phyloP scores from a whole-genome alignment of 1,284 basidiomycete genomes.

The Fistulinella cinereoalba region DNA sequence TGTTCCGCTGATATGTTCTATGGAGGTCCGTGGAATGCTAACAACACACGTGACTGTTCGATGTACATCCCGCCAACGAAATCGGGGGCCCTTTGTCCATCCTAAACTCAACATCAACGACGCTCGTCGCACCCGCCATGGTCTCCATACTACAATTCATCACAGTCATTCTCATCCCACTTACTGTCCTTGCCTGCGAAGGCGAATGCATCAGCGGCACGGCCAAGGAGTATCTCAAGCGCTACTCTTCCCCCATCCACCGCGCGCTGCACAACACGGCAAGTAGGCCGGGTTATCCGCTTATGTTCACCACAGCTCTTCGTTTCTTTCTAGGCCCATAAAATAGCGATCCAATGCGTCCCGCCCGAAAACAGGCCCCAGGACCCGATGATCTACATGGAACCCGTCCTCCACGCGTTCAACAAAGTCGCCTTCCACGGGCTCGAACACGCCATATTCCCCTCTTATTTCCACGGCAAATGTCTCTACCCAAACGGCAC shows the following conservation, averaged over 20 bases:
- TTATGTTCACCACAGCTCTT: background rate
- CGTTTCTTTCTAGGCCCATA: conserved; percentile 33
- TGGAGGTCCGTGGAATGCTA: conserved; percentile 8
- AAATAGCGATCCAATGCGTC: conserved; percentile 37
- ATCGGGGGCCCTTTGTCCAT: background rate
- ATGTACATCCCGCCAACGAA: conserved; percentile 3
- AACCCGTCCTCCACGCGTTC: conserved; percentile 49
- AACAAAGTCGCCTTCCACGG: conserved; percentile 40
- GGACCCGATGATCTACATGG: conserved; percentile 38
- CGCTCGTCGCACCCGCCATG: conserved; percentile 17
- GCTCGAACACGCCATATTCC: conserved; percentile 56
- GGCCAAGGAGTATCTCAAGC: conserved; percentile 51
- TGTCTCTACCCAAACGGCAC: conserved; percentile 53
- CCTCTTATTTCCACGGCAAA: conserved; percentile 70
- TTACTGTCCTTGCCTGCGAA: conserved; percentile 57
- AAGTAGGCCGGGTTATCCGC: conserved; percentile 2
- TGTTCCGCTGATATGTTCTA: background rate
- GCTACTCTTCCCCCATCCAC: conserved; percentile 38
- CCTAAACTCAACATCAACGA: conserved; percentile 1
- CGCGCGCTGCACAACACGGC: conserved; percentile 23
- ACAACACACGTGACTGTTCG: conserved; percentile 21
- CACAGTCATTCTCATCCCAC: conserved; percentile 24
- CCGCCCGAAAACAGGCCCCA: conserved; percentile 33
- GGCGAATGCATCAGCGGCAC: conserved; percentile 61
- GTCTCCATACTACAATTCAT: conserved; percentile 22